Conservation (phyloP, 2,329 filamentous ascomycete species). For the Neopestalotiopsis rosae region DNA sequence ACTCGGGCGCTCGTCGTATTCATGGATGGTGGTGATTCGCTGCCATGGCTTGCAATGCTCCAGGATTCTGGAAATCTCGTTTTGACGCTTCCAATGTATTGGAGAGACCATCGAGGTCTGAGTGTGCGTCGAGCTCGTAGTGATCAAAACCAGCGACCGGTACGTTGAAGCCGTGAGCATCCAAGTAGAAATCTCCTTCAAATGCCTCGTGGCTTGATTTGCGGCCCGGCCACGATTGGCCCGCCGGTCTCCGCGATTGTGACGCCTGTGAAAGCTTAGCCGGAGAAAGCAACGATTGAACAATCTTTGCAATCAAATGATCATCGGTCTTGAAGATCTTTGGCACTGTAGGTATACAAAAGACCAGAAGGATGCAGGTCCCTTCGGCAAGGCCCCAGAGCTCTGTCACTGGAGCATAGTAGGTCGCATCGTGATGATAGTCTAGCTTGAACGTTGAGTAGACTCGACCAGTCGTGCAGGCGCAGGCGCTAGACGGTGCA, state of each 20-base stretch:
- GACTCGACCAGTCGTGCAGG: constrained; percentile 45
- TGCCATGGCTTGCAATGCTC: not conserved
- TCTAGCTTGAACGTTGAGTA: constrained; percentile 36
- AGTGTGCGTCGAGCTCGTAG: too few species aligned
- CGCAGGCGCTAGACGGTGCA: constrained; percentile 39
- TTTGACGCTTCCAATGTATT: too few species aligned
- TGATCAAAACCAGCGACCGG: not conserved
- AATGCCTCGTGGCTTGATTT: not conserved
- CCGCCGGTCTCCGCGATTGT: not conserved
- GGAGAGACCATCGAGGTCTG: not conserved
- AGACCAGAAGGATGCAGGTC: constrained; percentile 50
- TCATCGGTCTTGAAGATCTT: constrained; percentile 38
- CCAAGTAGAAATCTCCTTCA: not conserved
- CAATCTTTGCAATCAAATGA: not conserved
- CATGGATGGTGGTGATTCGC: not conserved
- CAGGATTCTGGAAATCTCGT: not conserved
- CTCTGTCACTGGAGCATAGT: constrained; percentile 41
- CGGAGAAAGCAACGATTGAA: not conserved
- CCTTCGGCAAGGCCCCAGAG: constrained; percentile 52
- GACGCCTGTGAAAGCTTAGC: not conserved
- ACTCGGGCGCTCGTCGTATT: not conserved
- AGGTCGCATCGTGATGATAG: constrained; percentile 38
- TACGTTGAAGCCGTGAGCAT: not conserved
- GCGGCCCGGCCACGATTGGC: too few species aligned
- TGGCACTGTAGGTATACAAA: constrained; percentile 43